These are phyloP conservation scores for Larix kaempferi DNA, from an alignment of 75 land plant genomes.

Conservation along the genomic window DNA sequence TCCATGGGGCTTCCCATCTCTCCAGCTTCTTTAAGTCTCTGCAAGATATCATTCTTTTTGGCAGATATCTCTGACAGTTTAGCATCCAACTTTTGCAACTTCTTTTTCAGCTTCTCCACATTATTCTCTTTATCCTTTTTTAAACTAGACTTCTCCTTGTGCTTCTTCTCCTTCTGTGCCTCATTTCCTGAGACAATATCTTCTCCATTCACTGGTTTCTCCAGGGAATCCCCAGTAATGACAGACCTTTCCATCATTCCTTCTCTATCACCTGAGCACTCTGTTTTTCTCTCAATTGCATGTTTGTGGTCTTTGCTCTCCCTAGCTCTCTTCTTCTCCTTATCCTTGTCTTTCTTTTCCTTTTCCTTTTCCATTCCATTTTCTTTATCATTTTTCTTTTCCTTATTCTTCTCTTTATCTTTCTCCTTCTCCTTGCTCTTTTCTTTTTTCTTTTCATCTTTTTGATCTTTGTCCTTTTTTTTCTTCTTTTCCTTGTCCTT, in stretches of 20 bases:
- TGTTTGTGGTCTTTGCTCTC: not conserved
- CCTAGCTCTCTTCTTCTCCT: not conserved
- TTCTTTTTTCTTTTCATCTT: not conserved
- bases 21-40: not conserved
- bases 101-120: not conserved
- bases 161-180: not conserved
- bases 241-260: not conserved
- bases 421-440: not conserved
- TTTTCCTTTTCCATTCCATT: not conserved
- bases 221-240: too few relatives aligned
- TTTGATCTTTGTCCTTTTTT: not conserved
- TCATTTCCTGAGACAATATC: not conserved
- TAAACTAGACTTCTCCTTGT: not conserved
- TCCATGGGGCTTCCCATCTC: not conserved
- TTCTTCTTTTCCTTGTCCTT: not conserved
- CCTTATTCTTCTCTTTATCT: not conserved
- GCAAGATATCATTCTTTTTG: not conserved
- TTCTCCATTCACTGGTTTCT: not conserved
- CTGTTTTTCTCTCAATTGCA: not conserved
- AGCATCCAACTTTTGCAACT: not conserved
- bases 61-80: constrained; percentile 3
- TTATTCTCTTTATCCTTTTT: not conserved
- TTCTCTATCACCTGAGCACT: not conserved
- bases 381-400: not conserved
- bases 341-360: not conserved